These are phyloP conservation scores for Chloranthus sessilifolius DNA, from an alignment of 164 flowering plant species.

Conservation along the genomic window DNA sequence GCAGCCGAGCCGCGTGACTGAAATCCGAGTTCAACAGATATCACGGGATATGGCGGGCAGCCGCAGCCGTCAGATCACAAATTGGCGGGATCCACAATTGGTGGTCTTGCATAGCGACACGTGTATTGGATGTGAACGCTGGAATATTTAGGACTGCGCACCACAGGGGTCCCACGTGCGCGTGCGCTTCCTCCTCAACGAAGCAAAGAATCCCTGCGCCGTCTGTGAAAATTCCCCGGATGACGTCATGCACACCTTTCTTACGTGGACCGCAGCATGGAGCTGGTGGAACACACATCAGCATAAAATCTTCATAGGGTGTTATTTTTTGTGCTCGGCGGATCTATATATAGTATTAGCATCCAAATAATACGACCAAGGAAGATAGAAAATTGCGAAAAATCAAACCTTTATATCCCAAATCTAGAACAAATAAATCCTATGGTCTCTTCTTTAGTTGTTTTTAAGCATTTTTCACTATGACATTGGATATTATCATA, in stretches of 20 bases:
- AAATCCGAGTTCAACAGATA: neutral
- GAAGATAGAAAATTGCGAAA: neutral
- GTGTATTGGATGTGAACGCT: constrained; percentile 14
- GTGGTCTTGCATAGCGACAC: neutral
- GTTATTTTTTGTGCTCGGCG: neutral
- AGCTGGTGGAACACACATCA: constrained; percentile 9
- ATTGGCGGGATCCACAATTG: neutral
- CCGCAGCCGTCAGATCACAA: constrained; percentile 26
- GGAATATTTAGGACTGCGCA: constrained; percentile 6
- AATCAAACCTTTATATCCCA: neutral
- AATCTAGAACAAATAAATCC: neutral
- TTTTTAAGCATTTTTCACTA: neutral
- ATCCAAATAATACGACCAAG: neutral
- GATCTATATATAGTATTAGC: neutral
- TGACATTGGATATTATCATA: neutral
- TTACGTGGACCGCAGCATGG: constrained; percentile 10
- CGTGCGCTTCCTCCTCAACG: constrained; percentile 15
- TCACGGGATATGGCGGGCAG: constrained; percentile 12
- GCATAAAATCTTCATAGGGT: neutral
- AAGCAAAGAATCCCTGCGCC: constrained; percentile 13
- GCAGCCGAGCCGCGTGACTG: neutral
- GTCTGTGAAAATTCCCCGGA: constrained; percentile 1
- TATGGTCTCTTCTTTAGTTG: neutral
- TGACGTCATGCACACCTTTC: constrained; percentile 6
- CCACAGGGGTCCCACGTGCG: constrained; percentile 5